Base-by-base conservation (phyloP, 805 yeast species). In the Wickerhamiella brachini region DNA sequence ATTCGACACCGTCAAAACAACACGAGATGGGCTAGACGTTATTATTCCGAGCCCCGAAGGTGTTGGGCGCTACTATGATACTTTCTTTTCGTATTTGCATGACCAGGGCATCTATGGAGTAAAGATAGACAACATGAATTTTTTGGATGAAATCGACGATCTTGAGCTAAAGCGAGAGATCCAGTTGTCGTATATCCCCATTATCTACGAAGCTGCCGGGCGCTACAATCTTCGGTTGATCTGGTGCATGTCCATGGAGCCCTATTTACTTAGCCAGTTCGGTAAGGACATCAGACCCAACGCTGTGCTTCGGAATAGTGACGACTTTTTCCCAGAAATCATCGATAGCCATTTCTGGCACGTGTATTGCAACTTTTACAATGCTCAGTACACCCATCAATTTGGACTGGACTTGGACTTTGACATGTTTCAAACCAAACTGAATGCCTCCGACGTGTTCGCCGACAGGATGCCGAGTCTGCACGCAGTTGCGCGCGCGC, bases 201-300 rank as follows among this genome's bases (percentile, higher is more conserved):
- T 61, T 9, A 50, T 64, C 5, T 53, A 50, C 37, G n/a, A 45
- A 2, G 49, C 54, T 6, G 56, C 67, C 3, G 26, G 48, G 20
- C 49, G 56, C 26, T 57, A 55, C 49, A 55, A 58, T 26, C 53
- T 57, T 6, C 57, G 59, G 17, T 51, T 64, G 24, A 56, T 61
- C 18, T 63, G 61, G 54, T 63, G 62, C 44, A 62, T 62, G 64
- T 60, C 64, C 1, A 60, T 59, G 60, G 61, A 54, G 22, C 62
- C 54, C 49, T 55, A 56, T 51, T 56, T 56, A 41, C 52, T 55
- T 54, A 47, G 44, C 31, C 31, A 23, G 39, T 29, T 45, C 24
- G 10, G 24, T 24, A 5, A 18, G 22, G 18, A 18, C 12, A 12
- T 41, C 24, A 48, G 46, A 23, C 55, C 59, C 5, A 55, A 50